These are phyloP conservation scores for Didymella keratinophila DNA, from an alignment of 2,329 filamentous ascomycete genomes.

Conservation along the genomic window DNA sequence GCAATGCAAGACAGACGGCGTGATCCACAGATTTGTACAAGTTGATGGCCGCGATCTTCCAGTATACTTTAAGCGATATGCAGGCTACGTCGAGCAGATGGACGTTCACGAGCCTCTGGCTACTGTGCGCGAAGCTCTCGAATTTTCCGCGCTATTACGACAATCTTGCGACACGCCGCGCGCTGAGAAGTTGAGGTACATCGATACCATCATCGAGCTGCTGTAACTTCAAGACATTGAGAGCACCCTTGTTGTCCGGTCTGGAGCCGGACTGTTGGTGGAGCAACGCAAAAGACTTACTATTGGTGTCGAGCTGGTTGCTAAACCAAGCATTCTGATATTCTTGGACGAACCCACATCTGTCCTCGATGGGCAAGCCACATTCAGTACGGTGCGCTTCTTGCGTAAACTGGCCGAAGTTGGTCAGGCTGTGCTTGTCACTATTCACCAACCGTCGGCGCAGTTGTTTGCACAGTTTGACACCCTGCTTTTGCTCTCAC, in stretches of 20 bases:
- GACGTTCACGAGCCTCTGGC: constrained; percentile 15
- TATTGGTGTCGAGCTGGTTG: not conserved
- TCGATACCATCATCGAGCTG: not conserved
- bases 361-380: not conserved
- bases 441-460: not conserved
- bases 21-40: not conserved
- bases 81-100: constrained; percentile 40
- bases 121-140: constrained; percentile 10
- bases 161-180: not conserved
- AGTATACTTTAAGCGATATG: constrained; percentile 31
- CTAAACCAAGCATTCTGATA: not conserved
- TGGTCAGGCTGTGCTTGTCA: not conserved
- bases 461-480: not conserved
- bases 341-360: not conserved
- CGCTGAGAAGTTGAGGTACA: not conserved
- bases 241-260: not conserved
- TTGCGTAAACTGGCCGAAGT: not conserved
- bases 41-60: not conserved
- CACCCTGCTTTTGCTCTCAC: not conserved
- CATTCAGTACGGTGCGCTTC: not conserved
- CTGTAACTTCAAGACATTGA: not conserved
- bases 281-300: not conserved
- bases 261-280: not conserved
- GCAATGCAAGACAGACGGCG: not conserved
- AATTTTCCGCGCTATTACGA: not conserved